Base-by-base conservation (phyloP, 805 yeast genomes). In the Starmerella scarabaei region DNA sequence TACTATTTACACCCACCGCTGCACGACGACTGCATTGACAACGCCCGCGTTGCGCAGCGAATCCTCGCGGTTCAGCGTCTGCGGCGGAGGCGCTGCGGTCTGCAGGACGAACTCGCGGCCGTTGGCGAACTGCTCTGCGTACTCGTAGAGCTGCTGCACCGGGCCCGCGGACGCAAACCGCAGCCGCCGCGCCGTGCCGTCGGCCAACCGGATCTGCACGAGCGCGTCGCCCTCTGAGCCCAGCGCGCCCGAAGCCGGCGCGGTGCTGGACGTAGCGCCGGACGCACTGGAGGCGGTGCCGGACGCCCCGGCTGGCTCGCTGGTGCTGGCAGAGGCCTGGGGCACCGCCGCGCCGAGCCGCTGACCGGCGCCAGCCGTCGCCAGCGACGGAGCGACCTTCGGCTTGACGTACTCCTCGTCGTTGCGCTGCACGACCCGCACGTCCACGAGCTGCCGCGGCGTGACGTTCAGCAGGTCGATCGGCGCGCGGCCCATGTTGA, bases 391-490 rank as follows among this genome's bases (percentile, higher is more conserved):
- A 33, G 62, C 61, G 40, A 63, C 62, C 57, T 73, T 75, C 27
- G 88, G 84, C n/a, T 83, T 74, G 32, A 57, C 65, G 61, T 72
- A 91, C 31, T 80, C 81, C 58, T 88, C 93, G 39, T 84, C 93
- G 39, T 80, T 63, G 50, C 80, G 80, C 54, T 78, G 77, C 42
- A 71, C 69, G n/a, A 91, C 91, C 30, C 76, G 73, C 16, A 88
- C 95, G 55, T 86, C 94, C 20, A 91, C 97, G 45, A 81, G 91
- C 64, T 88, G 96, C 35, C 93, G 94, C 56, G 76, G 75, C 52
- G 77, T 75, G 15, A 88, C 96, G 48, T 81, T 75, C 48, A 91
- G 66, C 38, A 91, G 62, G 24, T 79, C 72, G 46, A 88, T 62
- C 16, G 98, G 98, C 0, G 95, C 98, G 43, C 93, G 69, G 8